A percentile compares a stretch with the other conserved stretches of the same genome.
These are phyloP conservation scores for Ajuga chamaepitys DNA, from an alignment of 257 asterid genomes.

Conservation along the genomic window DNA sequence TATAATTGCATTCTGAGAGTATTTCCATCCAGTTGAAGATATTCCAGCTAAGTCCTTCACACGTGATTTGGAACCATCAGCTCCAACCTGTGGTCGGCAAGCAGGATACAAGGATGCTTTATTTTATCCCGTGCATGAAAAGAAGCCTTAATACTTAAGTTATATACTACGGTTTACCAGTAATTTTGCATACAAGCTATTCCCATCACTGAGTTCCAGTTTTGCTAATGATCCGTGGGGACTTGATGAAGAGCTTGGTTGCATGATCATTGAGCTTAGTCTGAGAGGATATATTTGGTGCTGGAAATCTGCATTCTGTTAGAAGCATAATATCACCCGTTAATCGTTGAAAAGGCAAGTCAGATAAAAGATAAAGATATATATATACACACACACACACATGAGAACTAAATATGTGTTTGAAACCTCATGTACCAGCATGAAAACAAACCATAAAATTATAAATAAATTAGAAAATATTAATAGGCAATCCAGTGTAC, in stretches of 20 bases:
- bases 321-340: constrained; percentile 5
- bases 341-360: background rate
- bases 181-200: constrained; percentile 63
- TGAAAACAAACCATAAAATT: background rate
- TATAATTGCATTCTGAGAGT: constrained; percentile 83
- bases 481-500: background rate
- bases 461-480: background rate
- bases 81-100: constrained; percentile 63
- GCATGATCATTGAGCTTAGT: constrained; percentile 57
- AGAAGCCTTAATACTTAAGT: background rate
- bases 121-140: background rate
- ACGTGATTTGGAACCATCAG: constrained; percentile 93
- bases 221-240: constrained; percentile 49
- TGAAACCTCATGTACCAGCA: background rate
- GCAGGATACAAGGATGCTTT: background rate
- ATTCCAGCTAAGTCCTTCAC: constrained; percentile 90
- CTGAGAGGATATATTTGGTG: constrained; percentile 61
- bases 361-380: background rate
- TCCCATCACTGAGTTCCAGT: constrained; percentile 73
- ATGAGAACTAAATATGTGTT: background rate
- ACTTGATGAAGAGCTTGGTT: constrained; percentile 37
- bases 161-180: constrained; percentile 48
- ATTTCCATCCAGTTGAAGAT: constrained; percentile 86
- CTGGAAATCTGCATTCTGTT: constrained; percentile 50
- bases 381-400: background rate